Percentiles rank a stretch among this genome's conserved stretches.
Conservation (phyloP, 208 protist species). For the Wallacemonas sp. region DNA sequence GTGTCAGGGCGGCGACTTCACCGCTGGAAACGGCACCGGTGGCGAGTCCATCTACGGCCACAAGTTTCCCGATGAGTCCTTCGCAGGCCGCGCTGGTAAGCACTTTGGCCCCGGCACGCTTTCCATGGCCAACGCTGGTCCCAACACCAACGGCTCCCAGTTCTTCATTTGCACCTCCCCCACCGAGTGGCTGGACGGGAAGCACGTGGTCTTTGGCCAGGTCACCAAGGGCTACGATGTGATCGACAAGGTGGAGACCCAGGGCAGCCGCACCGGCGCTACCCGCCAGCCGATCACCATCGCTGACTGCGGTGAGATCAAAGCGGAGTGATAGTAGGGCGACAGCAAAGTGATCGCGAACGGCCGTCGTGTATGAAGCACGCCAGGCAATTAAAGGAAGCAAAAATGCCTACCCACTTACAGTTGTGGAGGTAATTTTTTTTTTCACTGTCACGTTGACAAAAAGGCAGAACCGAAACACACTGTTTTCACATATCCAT, state of each 20-base stretch:
- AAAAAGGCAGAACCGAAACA: too few species aligned
- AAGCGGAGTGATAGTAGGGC: too few species aligned
- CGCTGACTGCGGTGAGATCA: constrained; percentile 63
- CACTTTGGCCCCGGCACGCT: constrained; percentile 74
- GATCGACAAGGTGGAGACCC: constrained; percentile 80
- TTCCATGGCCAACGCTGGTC: constrained; percentile 91
- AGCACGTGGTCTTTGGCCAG: constrained; percentile 96
- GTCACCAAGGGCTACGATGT: constrained; percentile 89
- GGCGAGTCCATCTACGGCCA: constrained; percentile 64
- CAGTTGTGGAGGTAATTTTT: too few species aligned
- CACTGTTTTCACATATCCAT: too few species aligned
- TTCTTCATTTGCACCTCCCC: constrained; percentile 90
- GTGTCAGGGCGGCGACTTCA: constrained; percentile 69
- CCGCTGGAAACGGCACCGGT: constrained; percentile 44
- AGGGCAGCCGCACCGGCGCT: constrained; percentile 51
- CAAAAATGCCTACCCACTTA: not conserved
- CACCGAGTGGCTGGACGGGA: constrained; percentile 90
- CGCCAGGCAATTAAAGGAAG: not conserved
- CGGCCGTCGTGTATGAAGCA: not conserved
- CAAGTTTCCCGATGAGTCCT: constrained; percentile 61
- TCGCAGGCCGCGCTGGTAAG: constrained; percentile 50
- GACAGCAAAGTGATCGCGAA: too few species aligned
- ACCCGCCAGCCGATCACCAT: constrained; percentile 66
- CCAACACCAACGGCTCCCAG: constrained; percentile 94
- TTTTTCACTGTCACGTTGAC: too few species aligned